Evolutionary conservation across 192 early-diverging fungal species (phyloP).

Genomic region (Coemansia sp.): DNA sequence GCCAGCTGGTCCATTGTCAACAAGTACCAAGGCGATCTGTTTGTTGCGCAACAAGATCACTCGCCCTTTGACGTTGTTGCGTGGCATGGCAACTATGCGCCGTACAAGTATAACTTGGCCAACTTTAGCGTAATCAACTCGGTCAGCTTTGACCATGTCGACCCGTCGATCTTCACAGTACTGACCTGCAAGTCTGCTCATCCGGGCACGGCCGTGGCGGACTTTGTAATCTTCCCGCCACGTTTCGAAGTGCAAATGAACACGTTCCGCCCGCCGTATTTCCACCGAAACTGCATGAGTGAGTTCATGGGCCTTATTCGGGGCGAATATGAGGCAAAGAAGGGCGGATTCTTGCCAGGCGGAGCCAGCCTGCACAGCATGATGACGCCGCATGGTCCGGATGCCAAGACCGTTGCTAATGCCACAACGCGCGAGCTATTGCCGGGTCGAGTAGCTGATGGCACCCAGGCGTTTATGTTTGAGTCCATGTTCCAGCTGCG

Average conservation of each 20-base stretch:
- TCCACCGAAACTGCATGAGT: slow-evolving; percentile 96
- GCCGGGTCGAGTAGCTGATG: slow-evolving; percentile 77
- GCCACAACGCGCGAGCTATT: slow-evolving; percentile 67
- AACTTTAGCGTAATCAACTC: slow-evolving; percentile 83
- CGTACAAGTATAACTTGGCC: slow-evolving; percentile 87
- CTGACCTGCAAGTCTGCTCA: slow-evolving; percentile 83
- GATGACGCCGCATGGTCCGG: slow-evolving; percentile 94
- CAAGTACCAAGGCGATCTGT: slow-evolving; percentile 83
- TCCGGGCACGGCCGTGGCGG: slow-evolving; percentile 81
- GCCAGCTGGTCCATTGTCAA: slow-evolving; percentile 64
- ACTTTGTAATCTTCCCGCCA: slow-evolving; percentile 97
- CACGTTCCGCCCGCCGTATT: slow-evolving; percentile 93
- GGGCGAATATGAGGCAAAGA: slow-evolving; percentile 92
- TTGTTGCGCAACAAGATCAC: slow-evolving; percentile 68
- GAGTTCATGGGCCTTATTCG: slow-evolving; percentile 97
- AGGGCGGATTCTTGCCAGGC: slow-evolving; percentile 85
- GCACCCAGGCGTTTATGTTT: slow-evolving; percentile 94
- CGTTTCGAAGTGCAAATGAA: slow-evolving; percentile 86
- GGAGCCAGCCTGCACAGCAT: slow-evolving; percentile 75
- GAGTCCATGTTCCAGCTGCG: slow-evolving; percentile 80
- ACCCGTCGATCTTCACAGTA: slow-evolving; percentile 97
- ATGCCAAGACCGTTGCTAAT: slow-evolving; percentile 67
- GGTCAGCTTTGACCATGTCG: slow-evolving; percentile 82
- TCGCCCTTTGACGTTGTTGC: slow-evolving; percentile 94
- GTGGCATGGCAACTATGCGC: slow-evolving; percentile 97